Evolutionary conservation across 768 basidiomycete species (phyloP), one percentile per base, ranked within the genome.

Genomic region (Boletus rufocinnamomeus): DNA sequence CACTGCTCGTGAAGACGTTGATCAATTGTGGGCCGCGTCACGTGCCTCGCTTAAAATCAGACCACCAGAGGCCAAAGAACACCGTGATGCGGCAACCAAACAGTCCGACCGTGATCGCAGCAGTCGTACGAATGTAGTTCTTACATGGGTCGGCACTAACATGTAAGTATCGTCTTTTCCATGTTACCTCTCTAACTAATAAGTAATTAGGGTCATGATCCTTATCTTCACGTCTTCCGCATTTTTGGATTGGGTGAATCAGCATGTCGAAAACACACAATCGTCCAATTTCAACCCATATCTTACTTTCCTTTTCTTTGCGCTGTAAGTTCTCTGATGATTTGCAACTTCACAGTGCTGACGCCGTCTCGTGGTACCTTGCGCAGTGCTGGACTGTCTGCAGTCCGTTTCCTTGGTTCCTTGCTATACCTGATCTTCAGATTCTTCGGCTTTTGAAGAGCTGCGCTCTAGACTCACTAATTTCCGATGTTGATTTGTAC

Each of bases 31-130:
- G 94, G 70, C 77, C 19, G 91, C 92, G 23, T 89, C 90, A 27
- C 83, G 87, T 58, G 77, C 77, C 56, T 80, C 92, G 28, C 79
- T 95, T 59, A 82, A 85, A 62, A 76, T 82, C 60, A 89, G 84
- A 65, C 81, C 84, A 41, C 80, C 85, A n/a, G 83, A 87, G 59
- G 81, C 84, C 74, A 89, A 88, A 72, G 84, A 93, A 74, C 88
- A 91, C 68, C 86, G 93, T 50, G 88, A 91, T 68, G 86, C 93
- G 19, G 87, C 88, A 37, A 94, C 93, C 41, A 95, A 95, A 78
- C 89, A 94, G 68, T 83, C 87, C 23, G 94, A 96, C 73, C 88
- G 85, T 61, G 91, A 91, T 73, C 83, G 90, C 65, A 92, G 87
- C 74, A 89, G 87, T 69, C 78, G 89, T 61, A 93, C 90, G 17